Evolutionary conservation across 371 early-diverging fungal genomes (phyloP).

Genomic region (Actinomortierella wolfii): DNA sequence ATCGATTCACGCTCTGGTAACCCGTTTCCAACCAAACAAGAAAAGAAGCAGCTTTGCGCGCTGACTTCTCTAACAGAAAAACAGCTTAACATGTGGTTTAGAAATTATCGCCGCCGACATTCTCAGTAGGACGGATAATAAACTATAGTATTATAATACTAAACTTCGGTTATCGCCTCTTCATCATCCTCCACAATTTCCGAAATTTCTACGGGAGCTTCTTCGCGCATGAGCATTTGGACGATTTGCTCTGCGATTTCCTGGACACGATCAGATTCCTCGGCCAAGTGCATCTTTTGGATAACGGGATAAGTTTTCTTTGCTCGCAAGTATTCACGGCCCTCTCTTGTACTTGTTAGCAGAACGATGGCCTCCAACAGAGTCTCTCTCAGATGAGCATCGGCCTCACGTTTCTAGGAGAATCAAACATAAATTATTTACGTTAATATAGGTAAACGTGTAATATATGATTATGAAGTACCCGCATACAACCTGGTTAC

Average conservation of each 20-base stretch:
- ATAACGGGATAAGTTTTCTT: slow-evolving; percentile 89
- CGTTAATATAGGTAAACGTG: background rate
- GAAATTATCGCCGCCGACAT: slow-evolving; percentile 16
- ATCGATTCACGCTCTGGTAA: slow-evolving; percentile 2
- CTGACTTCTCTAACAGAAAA: slow-evolving; percentile 9
- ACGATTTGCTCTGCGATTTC: slow-evolving; percentile 81
- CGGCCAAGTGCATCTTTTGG: slow-evolving; percentile 77
- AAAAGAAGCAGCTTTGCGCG: slow-evolving; percentile 7
- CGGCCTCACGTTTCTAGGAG: slow-evolving; percentile 74
- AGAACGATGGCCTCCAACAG: slow-evolving; percentile 84
- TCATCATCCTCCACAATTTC: slow-evolving; percentile 46
- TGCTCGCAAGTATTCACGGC: slow-evolving; percentile 79
- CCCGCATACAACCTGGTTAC: background rate
- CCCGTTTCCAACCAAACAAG: slow-evolving; percentile 17
- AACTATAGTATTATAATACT: background rate
- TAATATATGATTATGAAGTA: background rate
- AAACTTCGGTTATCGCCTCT: slow-evolving; percentile 42
- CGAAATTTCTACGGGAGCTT: slow-evolving; percentile 47
- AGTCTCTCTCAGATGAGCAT: slow-evolving; percentile 71
- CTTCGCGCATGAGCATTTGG: slow-evolving; percentile 89
- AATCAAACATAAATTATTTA: slow-evolving; percentile 2
- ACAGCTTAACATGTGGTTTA: slow-evolving; percentile 21
- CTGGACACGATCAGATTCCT: slow-evolving; percentile 59
- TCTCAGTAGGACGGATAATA: background rate
- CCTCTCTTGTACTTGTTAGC: slow-evolving; percentile 73